phyloP scores from a whole-genome alignment of 2,329 filamentous ascomycete genomes.

The Cytospora piceae region DNA sequence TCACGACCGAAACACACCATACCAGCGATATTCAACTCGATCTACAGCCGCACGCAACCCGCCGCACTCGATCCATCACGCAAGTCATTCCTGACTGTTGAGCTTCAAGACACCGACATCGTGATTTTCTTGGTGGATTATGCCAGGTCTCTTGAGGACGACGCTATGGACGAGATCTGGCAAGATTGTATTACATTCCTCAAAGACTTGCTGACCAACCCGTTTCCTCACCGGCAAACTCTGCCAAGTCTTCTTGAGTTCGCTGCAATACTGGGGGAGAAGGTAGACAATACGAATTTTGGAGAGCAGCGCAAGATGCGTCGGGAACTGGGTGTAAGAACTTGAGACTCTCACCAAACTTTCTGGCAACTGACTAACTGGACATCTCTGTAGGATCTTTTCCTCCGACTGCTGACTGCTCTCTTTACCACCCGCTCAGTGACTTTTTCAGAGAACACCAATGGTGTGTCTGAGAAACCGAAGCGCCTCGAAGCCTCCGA shows the following conservation, averaged over 20 bases:
- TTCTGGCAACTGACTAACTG: constrained; percentile 36
- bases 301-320: constrained; percentile 93
- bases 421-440: constrained; percentile 89
- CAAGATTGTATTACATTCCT: constrained; percentile 89
- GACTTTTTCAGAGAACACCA: constrained; percentile 63
- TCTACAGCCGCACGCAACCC: constrained; percentile 93
- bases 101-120: constrained; percentile 80
- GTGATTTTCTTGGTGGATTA: constrained; percentile 91
- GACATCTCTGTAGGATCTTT: constrained; percentile 68
- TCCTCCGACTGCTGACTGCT: constrained; percentile 85
- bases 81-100: constrained; percentile 86
- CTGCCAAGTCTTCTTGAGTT: constrained; percentile 86
- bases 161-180: constrained; percentile 99
- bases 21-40: constrained; percentile 91
- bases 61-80: constrained; percentile 74
- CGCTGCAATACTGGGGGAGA: constrained; percentile 85
- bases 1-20: constrained; percentile 90
- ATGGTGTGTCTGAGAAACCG: constrained; percentile 44
- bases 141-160: constrained; percentile 86
- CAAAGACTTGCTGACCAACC: constrained; percentile 87
- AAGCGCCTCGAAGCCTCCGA: constrained; percentile 42
- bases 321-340: constrained; percentile 79
- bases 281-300: constrained; percentile 97
- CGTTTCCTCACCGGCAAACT: constrained; percentile 91
- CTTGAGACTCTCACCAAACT: not conserved